Base-by-base conservation (phyloP, 805 yeast genomes). In the Saccharomycopsis malanga region DNA sequence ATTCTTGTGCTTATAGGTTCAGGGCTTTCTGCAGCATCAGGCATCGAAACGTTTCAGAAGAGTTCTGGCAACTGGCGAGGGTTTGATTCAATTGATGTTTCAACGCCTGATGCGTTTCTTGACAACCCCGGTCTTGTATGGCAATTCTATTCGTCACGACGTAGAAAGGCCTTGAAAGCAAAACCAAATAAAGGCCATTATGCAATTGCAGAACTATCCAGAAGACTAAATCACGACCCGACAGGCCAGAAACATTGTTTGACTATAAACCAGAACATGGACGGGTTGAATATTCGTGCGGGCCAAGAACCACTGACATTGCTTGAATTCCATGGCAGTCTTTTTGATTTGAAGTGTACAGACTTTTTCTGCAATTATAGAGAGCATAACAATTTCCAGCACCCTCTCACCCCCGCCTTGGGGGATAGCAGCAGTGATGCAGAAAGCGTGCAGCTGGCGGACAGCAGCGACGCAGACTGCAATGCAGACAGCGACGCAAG, bases 31-130 rank as follows among this genome's bases (percentile, higher is more conserved):
- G 88, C 79, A 0, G 68, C 83, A 1, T 81, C 91, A 1, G 95
- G 95, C 0, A 65, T 87, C 14, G 77, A 85, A 3, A 81, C 91
- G 0, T 83, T 81, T 58, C 67, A 87, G 43, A 87, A 87, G 6
- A 63, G 80, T 0, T 79, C 80, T 43, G 91, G 93, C 0, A 65
- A 81, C 24, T 87, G 96, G 95, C 71, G 77, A 51, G 77, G 77
- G 52, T 83, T 77, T 64, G 82, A 82, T 44, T 79, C 88, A 56
- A 80, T 85, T 39, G 96, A 87, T 58, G 68, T 88, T 38, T 95
- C 95, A 5, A 87, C 96, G 0, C 95, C 95, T 0, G 96, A 87
- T 58, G 96, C 95, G 4, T 87, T 88, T 61, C 75, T 79, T 50
- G 68, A 70, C 17, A 89, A 87, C 59, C 95, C 96, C 0, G 85